These are phyloP conservation scores for Fonsecaea pugnacius DNA, from an alignment of 2,329 filamentous ascomycete species.

Conservation along the genomic window DNA sequence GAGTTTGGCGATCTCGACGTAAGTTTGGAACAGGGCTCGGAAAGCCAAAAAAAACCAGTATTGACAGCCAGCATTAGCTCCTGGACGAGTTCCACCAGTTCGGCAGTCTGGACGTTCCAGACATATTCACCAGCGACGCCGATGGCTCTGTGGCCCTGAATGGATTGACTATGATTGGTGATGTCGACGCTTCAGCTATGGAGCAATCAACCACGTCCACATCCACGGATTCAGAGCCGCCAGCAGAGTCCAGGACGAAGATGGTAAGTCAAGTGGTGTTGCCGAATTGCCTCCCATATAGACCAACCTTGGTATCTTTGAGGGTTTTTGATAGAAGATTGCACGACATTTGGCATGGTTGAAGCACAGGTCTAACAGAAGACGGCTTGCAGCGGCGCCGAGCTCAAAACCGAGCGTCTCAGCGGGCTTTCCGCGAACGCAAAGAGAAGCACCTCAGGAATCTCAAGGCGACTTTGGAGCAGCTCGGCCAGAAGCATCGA, in stretches of 20 bases:
- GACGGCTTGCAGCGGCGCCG: conserved; percentile 12
- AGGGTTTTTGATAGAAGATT: background rate
- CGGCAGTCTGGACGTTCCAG: background rate
- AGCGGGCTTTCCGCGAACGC: conserved; percentile 19
- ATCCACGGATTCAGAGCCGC: conserved; percentile 15
- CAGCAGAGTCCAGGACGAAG: conserved; percentile 5
- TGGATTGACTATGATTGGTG: conserved; percentile 2
- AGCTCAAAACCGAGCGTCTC: conserved; percentile 19
- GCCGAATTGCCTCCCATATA: background rate
- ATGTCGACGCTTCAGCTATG: conserved; percentile 2
- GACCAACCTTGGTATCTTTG: background rate
- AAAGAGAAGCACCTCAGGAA: conserved; percentile 16
- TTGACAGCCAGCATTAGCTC: background rate
- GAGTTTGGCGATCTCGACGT: conserved; percentile 13
- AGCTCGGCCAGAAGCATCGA: conserved; percentile 12
- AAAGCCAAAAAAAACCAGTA: background rate
- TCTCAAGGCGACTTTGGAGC: conserved; percentile 11
- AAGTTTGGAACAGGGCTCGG: conserved; percentile 4
- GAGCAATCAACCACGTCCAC: conserved; percentile 5
- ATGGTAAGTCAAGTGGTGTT: conserved; percentile 5
- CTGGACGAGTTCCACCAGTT: conserved; percentile 4
- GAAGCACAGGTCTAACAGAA: background rate
- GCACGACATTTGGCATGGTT: background rate
- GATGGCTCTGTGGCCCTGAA: background rate
- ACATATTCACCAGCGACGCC: background rate